Conservation (phyloP, 164 flowering plant genomes). For the Protea cynaroides region DNA sequence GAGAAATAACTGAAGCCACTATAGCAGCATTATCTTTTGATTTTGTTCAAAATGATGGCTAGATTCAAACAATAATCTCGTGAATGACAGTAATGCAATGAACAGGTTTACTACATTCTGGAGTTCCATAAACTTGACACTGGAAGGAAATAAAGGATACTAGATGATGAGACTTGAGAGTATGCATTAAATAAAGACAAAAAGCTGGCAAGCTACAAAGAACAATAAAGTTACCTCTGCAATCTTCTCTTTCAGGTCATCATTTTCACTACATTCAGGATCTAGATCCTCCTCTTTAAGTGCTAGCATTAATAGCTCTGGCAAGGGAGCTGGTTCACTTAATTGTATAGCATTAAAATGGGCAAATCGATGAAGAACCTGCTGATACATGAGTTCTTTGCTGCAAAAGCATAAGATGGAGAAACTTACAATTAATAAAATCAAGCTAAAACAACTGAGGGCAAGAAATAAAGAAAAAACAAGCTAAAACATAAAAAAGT, state of each 20-base stretch:
- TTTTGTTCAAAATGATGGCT: too few species aligned
- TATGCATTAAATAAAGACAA: background rate
- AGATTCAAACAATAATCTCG: too few species aligned
- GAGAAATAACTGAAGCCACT: too few species aligned
- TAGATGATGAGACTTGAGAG: background rate
- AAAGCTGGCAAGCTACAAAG: constrained; percentile 2
- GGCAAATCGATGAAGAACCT: constrained; percentile 79
- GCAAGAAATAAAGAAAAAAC: background rate
- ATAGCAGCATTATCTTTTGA: too few species aligned
- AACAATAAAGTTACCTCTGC: constrained; percentile 50
- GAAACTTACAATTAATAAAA: background rate
- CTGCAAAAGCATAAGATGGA: constrained; percentile 29
- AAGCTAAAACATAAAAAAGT: background rate
- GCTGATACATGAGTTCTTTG: constrained; percentile 99
- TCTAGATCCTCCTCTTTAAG: constrained; percentile 78
- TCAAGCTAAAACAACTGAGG: background rate
- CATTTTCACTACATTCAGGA: constrained; percentile 46
- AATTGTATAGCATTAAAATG: constrained; percentile 94
- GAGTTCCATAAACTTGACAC: background rate
- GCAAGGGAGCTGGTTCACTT: constrained; percentile 77
- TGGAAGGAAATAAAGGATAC: background rate
- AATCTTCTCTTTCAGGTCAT: constrained; percentile 70
- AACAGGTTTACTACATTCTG: background rate
- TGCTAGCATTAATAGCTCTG: constrained; percentile 67
- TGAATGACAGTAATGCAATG: too few species aligned